Base-by-base conservation (phyloP, 1,284 basidiomycete species). In the Ceratobasidium sp. region DNA sequence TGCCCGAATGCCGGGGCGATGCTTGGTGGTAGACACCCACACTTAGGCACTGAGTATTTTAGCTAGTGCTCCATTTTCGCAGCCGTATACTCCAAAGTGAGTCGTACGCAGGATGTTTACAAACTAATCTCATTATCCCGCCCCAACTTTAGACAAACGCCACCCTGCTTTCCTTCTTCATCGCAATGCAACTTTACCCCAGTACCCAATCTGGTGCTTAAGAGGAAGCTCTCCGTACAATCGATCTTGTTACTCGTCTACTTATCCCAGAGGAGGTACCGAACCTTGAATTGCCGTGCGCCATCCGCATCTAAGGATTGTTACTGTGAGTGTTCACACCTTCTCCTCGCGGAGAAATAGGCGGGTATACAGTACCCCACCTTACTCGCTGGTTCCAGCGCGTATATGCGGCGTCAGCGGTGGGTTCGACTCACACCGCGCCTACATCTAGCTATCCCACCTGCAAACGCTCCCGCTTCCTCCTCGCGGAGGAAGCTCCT, bases 141-240 rank as follows among this genome's bases (percentile, higher is more conserved):
- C n/a, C 16, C 0, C 21, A 3, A 14, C 13, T 21, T 9, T n/a
- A 71, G 69, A 71, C 69, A 5, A 35, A 50, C 18, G 28, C 57
- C 11, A 46, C 57, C 3, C 35, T 71, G 44, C 32, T 38, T 23
- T 59, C 55, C 30, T 71, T 71, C 38, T 23, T 71, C 11, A 61
- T 30, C 32, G 69, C 57, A 1, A 71, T 71, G 69, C 69, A 71
- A 43, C 44, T 71, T 8, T 52, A 59, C 28, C 69, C 57, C n/a
- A 21, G 59, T 11, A 21, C 59, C 6, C 69, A 71, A 14, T 47
- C 69, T 21, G 55, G 69, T 14, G 69, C 69, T 23, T 43, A 55
- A 13, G 57, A 71, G 18, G 69, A 71, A 32, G 57, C 59, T 21
- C 57, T 71, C 18, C 23, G 69, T n/a, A 43, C 35, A 8, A 13